phyloP scores from a whole-genome alignment of 2,329 filamentous ascomycete genomes.

The Magnaporthiopsis rhizophila region DNA sequence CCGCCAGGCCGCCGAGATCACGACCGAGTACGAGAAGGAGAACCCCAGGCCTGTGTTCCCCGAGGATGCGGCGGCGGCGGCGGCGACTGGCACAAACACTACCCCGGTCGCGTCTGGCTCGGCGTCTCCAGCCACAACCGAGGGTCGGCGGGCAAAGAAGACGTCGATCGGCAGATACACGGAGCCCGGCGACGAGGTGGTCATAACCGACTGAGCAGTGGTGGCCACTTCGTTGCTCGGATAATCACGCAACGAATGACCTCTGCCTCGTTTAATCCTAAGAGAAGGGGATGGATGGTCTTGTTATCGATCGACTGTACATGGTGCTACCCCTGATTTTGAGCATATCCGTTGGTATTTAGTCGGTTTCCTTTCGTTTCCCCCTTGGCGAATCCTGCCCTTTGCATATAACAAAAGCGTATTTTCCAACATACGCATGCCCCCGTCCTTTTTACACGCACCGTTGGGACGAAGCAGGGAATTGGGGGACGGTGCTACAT shows the following conservation, averaged over 20 bases:
- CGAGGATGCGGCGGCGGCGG: slow-evolving; percentile 17
- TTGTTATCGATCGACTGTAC: not conserved
- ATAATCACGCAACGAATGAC: not conserved
- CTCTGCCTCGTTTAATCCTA: not conserved
- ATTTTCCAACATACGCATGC: not conserved
- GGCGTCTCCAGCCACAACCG: slow-evolving; percentile 14
- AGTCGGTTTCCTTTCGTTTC: not conserved
- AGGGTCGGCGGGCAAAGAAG: not conserved
- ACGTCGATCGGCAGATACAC: slow-evolving; percentile 26
- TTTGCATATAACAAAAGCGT: not conserved
- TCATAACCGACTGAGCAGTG: slow-evolving; percentile 14
- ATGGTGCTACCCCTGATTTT: not conserved
- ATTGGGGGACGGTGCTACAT: not conserved
- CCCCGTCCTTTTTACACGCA: not conserved
- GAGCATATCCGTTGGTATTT: not conserved
- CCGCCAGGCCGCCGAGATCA: slow-evolving; percentile 47
- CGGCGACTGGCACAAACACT: slow-evolving; percentile 13
- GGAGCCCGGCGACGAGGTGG: slow-evolving; percentile 27
- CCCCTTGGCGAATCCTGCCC: not conserved
- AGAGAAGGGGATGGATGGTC: not conserved
- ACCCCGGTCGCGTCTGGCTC: slow-evolving; percentile 20
- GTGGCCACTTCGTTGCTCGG: not conserved
- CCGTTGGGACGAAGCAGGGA: not conserved
- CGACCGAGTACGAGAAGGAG: slow-evolving; percentile 42
- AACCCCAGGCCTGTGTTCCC: slow-evolving; percentile 37